Conservation (phyloP, 1,284 basidiomycete genomes). For the Fomitopsis betulina region DNA sequence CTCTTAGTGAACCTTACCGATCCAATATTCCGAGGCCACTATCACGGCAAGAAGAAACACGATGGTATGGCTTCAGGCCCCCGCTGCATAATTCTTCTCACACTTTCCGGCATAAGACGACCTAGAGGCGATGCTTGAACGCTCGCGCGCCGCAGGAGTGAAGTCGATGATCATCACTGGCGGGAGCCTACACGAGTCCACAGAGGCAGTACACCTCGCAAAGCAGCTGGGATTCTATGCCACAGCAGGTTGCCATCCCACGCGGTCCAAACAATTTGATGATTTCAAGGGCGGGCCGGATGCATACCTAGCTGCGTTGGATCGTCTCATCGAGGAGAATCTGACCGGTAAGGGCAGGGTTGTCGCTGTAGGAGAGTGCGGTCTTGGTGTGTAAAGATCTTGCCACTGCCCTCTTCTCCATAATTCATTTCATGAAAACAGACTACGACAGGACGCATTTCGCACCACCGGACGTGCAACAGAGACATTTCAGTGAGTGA, state of each 20-base stretch:
- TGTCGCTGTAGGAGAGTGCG: slow-evolving; percentile 85
- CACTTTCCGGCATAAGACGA: slow-evolving; percentile 46
- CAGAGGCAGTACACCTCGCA: slow-evolving; percentile 60
- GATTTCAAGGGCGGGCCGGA: slow-evolving; percentile 53
- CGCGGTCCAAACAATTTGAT: slow-evolving; percentile 76
- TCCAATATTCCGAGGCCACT: slow-evolving; percentile 52
- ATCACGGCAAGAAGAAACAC: slow-evolving; percentile 51
- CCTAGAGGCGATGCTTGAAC: slow-evolving; percentile 53
- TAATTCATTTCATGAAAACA: slow-evolving; percentile 21
- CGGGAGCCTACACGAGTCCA: slow-evolving; percentile 67
- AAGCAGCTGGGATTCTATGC: slow-evolving; percentile 59
- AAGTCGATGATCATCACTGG: slow-evolving; percentile 82
- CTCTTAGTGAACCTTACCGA: slow-evolving; percentile 56
- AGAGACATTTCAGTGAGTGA: slow-evolving; percentile 58
- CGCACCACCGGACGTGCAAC: slow-evolving; percentile 60
- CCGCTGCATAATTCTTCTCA: not conserved
- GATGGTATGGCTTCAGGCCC: slow-evolving; percentile 32
- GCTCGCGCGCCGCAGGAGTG: slow-evolving; percentile 65
- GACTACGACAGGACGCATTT: slow-evolving; percentile 86
- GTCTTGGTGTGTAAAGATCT: slow-evolving; percentile 51
- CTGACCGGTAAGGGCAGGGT: slow-evolving; percentile 53
- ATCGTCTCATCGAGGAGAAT: slow-evolving; percentile 52
- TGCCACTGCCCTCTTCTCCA: too few species aligned
- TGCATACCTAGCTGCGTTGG: slow-evolving; percentile 62
- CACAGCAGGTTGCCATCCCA: slow-evolving; percentile 87